phyloP scores from a whole-genome alignment of 2,329 filamentous ascomycete genomes.

The Neodidymelliopsis sp. region DNA sequence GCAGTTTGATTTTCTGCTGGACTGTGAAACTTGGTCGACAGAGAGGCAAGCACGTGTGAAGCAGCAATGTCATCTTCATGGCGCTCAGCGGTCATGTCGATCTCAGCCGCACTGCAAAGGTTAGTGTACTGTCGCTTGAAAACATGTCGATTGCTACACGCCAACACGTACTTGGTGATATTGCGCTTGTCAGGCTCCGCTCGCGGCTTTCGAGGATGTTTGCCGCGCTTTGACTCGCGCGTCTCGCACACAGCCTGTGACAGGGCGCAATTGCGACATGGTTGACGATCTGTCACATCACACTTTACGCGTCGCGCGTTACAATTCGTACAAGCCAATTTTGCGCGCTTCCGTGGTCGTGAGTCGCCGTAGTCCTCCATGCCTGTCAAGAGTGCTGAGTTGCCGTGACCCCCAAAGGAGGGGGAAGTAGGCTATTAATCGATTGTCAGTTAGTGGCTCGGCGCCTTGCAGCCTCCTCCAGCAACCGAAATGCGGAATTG shows the following conservation, averaged over 20 bases:
- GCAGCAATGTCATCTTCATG: conserved; percentile 41
- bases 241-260: conserved; percentile 52
- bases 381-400: conserved; percentile 20
- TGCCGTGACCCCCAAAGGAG: conserved; percentile 23
- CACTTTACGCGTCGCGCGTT: conserved; percentile 57
- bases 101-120: conserved; percentile 4
- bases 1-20: conserved; percentile 24
- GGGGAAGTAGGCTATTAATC: conserved; percentile 34
- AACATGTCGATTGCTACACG: background rate
- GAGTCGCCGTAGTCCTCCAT: conserved; percentile 21
- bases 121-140: conserved; percentile 2
- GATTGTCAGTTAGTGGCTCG: conserved; percentile 18
- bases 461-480: conserved; percentile 9
- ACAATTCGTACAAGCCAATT: conserved; percentile 54
- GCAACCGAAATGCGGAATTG: background rate
- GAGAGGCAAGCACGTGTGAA: conserved; percentile 39
- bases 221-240: conserved; percentile 53
- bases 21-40: conserved; percentile 38
- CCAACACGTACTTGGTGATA: conserved; percentile 22
- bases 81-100: conserved; percentile 24
- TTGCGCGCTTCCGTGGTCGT: conserved; percentile 47
- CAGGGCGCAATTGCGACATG: conserved; percentile 53
- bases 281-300: conserved; percentile 55
- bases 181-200: conserved; percentile 26
- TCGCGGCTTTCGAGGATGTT: conserved; percentile 43